phyloP scores from a whole-genome alignment of 495 filamentous ascomycete genomes.

The Xanthoparmelia taractica region DNA sequence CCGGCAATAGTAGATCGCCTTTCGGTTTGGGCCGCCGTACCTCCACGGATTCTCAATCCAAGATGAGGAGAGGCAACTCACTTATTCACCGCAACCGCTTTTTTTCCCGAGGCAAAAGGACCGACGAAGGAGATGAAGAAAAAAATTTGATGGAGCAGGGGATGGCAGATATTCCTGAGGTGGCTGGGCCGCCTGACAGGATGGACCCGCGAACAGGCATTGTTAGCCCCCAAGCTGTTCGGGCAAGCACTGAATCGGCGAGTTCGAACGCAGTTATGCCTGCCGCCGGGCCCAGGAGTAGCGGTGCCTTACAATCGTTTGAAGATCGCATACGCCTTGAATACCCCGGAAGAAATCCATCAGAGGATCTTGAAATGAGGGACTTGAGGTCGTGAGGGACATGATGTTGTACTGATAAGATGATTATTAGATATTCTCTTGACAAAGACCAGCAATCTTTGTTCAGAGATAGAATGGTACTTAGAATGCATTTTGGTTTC shows the following conservation, averaged over 20 bases:
- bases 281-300: constrained; percentile 6
- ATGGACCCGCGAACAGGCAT: constrained; percentile 33
- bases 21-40: constrained; percentile 18
- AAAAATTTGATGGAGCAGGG: constrained; percentile 33
- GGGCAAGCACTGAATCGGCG: constrained; percentile 22
- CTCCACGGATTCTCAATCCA: constrained; percentile 18
- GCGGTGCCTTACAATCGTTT: constrained; percentile 4
- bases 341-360: constrained; percentile 8
- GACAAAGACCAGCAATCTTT: background rate
- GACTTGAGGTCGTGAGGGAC: constrained; percentile 13
- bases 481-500: background rate
- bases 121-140: constrained; percentile 24
- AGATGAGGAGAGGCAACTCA: constrained; percentile 5
- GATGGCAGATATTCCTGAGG: constrained; percentile 36
- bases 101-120: constrained; percentile 26
- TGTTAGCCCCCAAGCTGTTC: constrained; percentile 30
- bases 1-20: constrained; percentile 14
- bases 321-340: constrained; percentile 12
- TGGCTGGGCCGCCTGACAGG: constrained; percentile 9
- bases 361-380: constrained; percentile 27
- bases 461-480: constrained; percentile 1
- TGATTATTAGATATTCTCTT: background rate
- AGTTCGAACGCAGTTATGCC: constrained; percentile 2
- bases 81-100: constrained; percentile 34
- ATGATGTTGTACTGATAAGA: constrained; percentile 14